Evolutionary conservation across 2,329 filamentous ascomycete genomes (phyloP), one percentile per base, ranked within the genome.

Genomic region (Fusarium praegraminearum): DNA sequence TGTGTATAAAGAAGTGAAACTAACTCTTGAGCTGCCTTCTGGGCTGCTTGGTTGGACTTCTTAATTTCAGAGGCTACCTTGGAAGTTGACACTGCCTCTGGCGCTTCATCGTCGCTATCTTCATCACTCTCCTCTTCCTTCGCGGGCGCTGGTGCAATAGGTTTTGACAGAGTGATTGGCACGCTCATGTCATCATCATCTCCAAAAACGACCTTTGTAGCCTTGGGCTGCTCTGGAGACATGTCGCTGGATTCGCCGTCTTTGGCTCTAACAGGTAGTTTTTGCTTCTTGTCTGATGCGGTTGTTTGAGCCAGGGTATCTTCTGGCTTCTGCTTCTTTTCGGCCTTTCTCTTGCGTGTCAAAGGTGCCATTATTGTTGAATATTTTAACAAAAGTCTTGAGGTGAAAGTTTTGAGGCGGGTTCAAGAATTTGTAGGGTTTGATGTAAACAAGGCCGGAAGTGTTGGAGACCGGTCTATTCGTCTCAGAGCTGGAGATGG

Each of bases 71-170:
- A 81, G 2, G 85, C 85, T 5, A 83, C 85, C 49, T 81, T 80
- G 15, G 78, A 76, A 2, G 85, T 86, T 1, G 87, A 88, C n/a
- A 89, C 82, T 5, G 85, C 86, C 76, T 89, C 87, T 11, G 87
- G 87, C 0, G 86, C 86, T 49, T 85, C 86, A 54, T 88, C 86
- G 44, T 86, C 85, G 43, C 83, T 83, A 13, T 82, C 81, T 2
- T 80, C 78, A 5, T 81, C 79, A 2, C 80, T 79, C 5, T 80
- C 78, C 18, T 76, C 74, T 2, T 70, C 33, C 74, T 3, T 70
- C 32, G 24, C 28, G 24, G 35, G 57, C 18, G 70, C 68, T 15
- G 58, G 54, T 11, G 59, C 64, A 30, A 41, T 55, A 12, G 70
- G 43, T 56, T 75, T 65, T 41, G 55, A 28, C 3, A 53, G 63